Evolutionary conservation across 371 early-diverging fungal genomes (phyloP).

Genomic region (Scutellospora calospora): DNA sequence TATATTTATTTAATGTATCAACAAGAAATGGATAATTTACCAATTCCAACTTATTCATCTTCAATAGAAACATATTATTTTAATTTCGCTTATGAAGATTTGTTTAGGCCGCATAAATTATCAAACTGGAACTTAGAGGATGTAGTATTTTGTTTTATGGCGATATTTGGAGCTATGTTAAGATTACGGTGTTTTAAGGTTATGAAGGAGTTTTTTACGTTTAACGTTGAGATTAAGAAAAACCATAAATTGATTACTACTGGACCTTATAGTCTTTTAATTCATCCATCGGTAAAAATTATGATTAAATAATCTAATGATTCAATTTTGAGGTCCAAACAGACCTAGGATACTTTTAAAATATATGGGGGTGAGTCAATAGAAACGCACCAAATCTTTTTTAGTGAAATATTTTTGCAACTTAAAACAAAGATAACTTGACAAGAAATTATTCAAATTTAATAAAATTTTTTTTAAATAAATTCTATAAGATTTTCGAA

Average conservation of each 20-base stretch:
- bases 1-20: slow-evolving; percentile 26
- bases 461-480: no score
- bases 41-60: neutral
- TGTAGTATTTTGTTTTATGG: neutral
- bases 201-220: slow-evolving; percentile 29
- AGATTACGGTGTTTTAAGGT: slow-evolving; percentile 17
- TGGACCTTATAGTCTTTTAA: slow-evolving; percentile 18
- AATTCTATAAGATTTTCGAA: no score
- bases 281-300: slow-evolving; percentile 31
- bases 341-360: no score
- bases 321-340: no score
- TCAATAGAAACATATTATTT: no score
- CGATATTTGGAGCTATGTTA: neutral
- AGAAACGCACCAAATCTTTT: no score
- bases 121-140: neutral
- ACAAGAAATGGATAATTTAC: neutral
- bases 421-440: no score
- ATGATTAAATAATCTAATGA: neutral
- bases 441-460: no score
- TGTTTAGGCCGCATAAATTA: no score
- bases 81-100: no score
- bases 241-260: slow-evolving; percentile 29
- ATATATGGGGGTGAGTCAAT: no score
- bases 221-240: slow-evolving; percentile 23
- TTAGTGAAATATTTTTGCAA: no score